A percentile compares a stretch with the other conserved stretches of the same genome.
phyloP scores from a whole-genome alignment of 2,329 filamentous ascomycete genomes.

The Chrysoporthe cubensis region DNA sequence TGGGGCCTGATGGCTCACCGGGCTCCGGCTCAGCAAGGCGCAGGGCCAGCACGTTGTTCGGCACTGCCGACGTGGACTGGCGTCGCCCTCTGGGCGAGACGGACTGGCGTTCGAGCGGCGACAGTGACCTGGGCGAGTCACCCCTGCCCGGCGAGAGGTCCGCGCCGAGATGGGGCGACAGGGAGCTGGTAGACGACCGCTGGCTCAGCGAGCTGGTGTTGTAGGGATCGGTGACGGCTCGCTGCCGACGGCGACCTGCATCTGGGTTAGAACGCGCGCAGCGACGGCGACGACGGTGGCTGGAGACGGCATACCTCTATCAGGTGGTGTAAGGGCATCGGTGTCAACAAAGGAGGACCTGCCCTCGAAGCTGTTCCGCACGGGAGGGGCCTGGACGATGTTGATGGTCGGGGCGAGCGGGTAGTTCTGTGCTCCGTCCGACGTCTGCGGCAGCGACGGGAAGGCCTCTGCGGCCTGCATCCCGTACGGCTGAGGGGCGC shows the following conservation, averaged over 20 bases:
- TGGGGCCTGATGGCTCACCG: slow-evolving; percentile 66
- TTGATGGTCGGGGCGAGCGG: slow-evolving; percentile 81
- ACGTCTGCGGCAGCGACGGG: slow-evolving; percentile 51
- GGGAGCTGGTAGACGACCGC: slow-evolving; percentile 42
- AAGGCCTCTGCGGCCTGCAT: slow-evolving; percentile 55
- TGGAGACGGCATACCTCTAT: slow-evolving; percentile 57
- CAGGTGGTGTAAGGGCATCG: slow-evolving; percentile 83
- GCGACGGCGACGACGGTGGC: too few species aligned
- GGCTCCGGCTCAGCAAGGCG: slow-evolving; percentile 88
- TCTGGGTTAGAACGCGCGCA: slow-evolving; percentile 4
- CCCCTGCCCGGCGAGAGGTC: slow-evolving; percentile 47
- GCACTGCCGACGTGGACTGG: slow-evolving; percentile 67
- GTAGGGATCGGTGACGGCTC: slow-evolving; percentile 64
- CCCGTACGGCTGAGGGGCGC: slow-evolving; percentile 47
- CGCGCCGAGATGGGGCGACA: slow-evolving; percentile 56
- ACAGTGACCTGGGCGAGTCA: slow-evolving; percentile 59
- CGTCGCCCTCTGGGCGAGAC: slow-evolving; percentile 54
- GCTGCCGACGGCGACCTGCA: slow-evolving; percentile 53
- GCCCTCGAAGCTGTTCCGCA: slow-evolving; percentile 67
- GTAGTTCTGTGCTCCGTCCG: slow-evolving; percentile 59
- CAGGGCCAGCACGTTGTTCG: slow-evolving; percentile 75
- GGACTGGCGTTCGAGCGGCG: slow-evolving; percentile 58
- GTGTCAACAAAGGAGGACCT: slow-evolving; percentile 66
- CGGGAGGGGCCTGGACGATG: slow-evolving; percentile 82
- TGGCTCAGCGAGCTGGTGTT: slow-evolving; percentile 52